Base-by-base conservation (phyloP, 805 yeast genomes). In the Candida namnaoensis region DNA sequence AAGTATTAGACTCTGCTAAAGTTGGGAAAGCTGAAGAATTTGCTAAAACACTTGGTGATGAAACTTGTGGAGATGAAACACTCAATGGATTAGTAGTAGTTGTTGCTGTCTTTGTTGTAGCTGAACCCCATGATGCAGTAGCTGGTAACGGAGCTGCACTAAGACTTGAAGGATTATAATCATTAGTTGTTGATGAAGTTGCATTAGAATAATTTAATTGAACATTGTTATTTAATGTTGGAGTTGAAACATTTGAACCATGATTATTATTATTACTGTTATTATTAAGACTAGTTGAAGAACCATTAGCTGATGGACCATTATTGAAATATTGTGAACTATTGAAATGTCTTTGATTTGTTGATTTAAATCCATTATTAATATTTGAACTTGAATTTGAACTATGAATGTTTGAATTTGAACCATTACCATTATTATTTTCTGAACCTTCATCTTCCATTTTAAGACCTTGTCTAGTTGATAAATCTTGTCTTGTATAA, bases 401-500 rank as follows among this genome's bases (percentile, higher is more conserved):
- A 15, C 24, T 27, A 27, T 25, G 34, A 15, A 34, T 37, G 30
- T 27, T 34, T 25, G 37, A 34, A 15, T 25, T 28, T 13, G 64
- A 61, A 26, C 28, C 28, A 26, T 26, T 13, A 60, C 55, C 37
- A 51, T 58, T 41, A 60, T 26, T 7, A 8, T 26, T 27, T 47
- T n/a, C 65, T 63, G 41, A 62, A 62, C 32, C 65, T 28, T 53
- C 44, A 13, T 57, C 58, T 25, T 53, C 56, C 74, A 76, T 76
- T 53, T 74, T 78, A 48, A 76, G 69, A 52, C 80, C 78, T 50
- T 78, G 80, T 58, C 85, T 82, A 4, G 93, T 84, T 5, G 88
- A 79, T 54, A 86, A 69, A 56, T 86, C 95, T 56, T 86, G 88
- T 41, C 96, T 80, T 26, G 95, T 87, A 65, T 86, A 91, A 10